Base-by-base conservation (phyloP, 2,329 filamentous ascomycete genomes). In the Lecanicillium sp. region DNA sequence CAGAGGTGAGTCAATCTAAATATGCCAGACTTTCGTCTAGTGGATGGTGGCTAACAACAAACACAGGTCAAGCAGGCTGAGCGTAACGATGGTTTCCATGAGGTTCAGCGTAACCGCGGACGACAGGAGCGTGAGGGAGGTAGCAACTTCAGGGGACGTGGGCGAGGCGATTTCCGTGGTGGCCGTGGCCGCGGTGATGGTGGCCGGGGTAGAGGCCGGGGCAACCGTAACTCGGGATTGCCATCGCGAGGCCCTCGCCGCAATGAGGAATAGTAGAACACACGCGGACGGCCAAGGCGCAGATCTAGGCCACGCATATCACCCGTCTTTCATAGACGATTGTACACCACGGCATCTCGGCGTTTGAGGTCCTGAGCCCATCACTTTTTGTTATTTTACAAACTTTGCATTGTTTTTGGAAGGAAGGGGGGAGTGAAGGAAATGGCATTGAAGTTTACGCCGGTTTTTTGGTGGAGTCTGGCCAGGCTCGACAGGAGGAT, bases 21-120 rank as follows among this genome's bases (percentile, higher is more conserved):
- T 30, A 28, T 17, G 13, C 8, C 7, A 28, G n/a, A 18, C 11
- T 9, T 14, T 30, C 22, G 33, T 16, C 30, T 12, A 2, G 11
- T n/a, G 7, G 18, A 12, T n/a, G n/a, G n/a, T 20, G 9, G 25
- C 44, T 51, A 43, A 51, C 42, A 29, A 2, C n/a, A 6, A 25
- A 18, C 25, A 6, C 34, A 41, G 32, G 28, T 28, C 8, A 35
- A 53, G 46, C 44, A 60, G 25, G 60, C 63, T 34, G 64, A 59
- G 8, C 47, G 60, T 36, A 69, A 70, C 48, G 83, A 86, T 52
- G 83, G 83, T 17, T 88, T 87, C 69, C 78, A 82, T 43, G 77
- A 82, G 52, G 83, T 87, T 9, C 75, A 75, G 51, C 75, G 76
- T 52, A 74, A 75, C 58, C 70, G 71, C 42, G 68, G 67, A 38